Evolutionary conservation across 208 protist species (phyloP).

Genomic region (Lotmaria passim): DNA sequence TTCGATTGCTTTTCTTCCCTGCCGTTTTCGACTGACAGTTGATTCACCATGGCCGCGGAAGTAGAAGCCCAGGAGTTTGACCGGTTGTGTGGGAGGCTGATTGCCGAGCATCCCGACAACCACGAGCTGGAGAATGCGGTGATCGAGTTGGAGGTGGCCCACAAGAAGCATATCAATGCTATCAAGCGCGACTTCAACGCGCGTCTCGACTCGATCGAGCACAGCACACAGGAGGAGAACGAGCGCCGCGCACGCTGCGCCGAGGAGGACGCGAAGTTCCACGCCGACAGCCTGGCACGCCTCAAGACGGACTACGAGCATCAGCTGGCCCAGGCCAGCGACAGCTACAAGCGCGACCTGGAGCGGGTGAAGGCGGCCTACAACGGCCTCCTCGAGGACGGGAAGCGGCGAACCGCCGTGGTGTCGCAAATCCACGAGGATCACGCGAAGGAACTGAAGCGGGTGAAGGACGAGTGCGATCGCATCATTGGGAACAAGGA

Average conservation of each 20-base stretch:
- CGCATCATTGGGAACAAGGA: constrained; percentile 45
- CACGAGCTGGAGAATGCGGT: constrained; percentile 35
- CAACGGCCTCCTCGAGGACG: constrained; percentile 34
- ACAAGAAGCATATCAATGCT: constrained; percentile 47
- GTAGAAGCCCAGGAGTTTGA: constrained; percentile 29
- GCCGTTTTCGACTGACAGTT: neutral
- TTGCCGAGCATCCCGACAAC: constrained; percentile 26
- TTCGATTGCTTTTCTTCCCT: constrained; percentile 4
- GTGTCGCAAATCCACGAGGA: constrained; percentile 51
- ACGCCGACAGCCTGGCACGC: constrained; percentile 27
- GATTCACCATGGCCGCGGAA: constrained; percentile 7
- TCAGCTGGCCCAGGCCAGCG: constrained; percentile 25
- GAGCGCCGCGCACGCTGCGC: constrained; percentile 21
- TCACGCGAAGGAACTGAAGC: constrained; percentile 42
- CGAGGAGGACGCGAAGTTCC: constrained; percentile 26
- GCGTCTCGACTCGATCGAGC: constrained; percentile 32
- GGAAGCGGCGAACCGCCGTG: constrained; percentile 26
- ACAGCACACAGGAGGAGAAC: constrained; percentile 24
- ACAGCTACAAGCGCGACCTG: constrained; percentile 34
- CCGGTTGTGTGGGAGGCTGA: constrained; percentile 34
- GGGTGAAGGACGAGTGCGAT: constrained; percentile 52
- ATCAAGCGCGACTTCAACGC: constrained; percentile 45
- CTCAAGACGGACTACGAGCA: constrained; percentile 37
- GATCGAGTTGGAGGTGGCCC: constrained; percentile 38
- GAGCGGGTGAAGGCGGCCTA: constrained; percentile 38